Conservation (phyloP, 306 rosid genomes). For the Dalbergia cochinchinensis region DNA sequence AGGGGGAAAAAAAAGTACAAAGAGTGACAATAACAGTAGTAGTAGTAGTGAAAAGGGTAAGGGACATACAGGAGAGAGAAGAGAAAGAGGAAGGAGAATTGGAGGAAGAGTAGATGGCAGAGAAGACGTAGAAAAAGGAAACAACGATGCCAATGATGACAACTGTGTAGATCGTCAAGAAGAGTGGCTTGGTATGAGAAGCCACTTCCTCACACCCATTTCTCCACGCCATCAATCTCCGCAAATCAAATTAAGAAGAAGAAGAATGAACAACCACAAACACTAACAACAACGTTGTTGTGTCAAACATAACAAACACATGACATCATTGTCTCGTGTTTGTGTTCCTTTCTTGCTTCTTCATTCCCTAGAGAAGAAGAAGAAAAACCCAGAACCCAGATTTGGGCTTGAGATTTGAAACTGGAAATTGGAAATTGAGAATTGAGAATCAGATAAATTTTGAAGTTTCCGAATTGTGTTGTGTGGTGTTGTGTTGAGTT, state of each 20-base stretch:
- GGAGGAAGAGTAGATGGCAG: slow-evolving; percentile 63
- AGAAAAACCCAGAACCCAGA: not conserved
- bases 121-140: slow-evolving; percentile 74
- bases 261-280: not conserved
- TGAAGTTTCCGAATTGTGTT: not conserved
- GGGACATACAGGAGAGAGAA: slow-evolving; percentile 52
- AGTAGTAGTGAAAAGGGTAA: not conserved
- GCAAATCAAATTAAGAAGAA: not conserved
- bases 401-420: not conserved
- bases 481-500: not conserved
- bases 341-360: not conserved
- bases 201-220: slow-evolving; percentile 58
- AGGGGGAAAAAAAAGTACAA: too few relatives aligned
- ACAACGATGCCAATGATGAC: slow-evolving; percentile 68
- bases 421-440: not conserved
- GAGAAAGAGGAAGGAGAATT: slow-evolving; percentile 48
- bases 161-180: slow-evolving; percentile 67
- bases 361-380: not conserved
- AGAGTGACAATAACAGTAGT: not conserved
- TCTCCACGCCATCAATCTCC: slow-evolving; percentile 53
- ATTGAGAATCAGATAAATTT: too few relatives aligned
- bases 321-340: not conserved
- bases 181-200: slow-evolving; percentile 62
- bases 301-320: not conserved
- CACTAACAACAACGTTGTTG: not conserved